These are phyloP conservation scores for Sporothrix sp. DNA, from an alignment of 2,329 filamentous ascomycete genomes.

Conservation along the genomic window DNA sequence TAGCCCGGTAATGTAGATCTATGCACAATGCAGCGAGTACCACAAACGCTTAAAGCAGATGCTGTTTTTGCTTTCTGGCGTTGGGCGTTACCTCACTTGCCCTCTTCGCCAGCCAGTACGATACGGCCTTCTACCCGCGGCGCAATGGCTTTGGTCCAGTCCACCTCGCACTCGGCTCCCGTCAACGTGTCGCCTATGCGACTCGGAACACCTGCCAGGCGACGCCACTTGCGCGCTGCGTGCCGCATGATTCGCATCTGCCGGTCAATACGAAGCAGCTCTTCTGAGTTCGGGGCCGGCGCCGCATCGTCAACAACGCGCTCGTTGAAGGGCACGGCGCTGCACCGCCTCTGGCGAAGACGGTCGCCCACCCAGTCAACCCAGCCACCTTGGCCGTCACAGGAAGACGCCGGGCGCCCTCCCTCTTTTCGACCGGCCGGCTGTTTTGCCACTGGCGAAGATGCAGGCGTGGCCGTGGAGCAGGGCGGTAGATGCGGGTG, in stretches of 20 bases:
- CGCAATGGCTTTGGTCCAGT: slow-evolving; percentile 74
- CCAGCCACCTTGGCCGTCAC: slow-evolving; percentile 22
- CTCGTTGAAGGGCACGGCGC: slow-evolving; percentile 32
- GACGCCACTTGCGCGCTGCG: slow-evolving; percentile 65
- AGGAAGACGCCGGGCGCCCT: neutral
- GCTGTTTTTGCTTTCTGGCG: too few species aligned
- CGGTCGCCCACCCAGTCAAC: slow-evolving; percentile 29
- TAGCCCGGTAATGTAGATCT: too few species aligned
- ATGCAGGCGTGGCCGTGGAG: neutral
- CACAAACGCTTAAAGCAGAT: too few species aligned
- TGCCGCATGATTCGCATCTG: slow-evolving; percentile 53
- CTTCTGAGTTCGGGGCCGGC: slow-evolving; percentile 30
- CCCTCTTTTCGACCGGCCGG: neutral
- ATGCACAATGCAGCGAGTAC: too few species aligned
- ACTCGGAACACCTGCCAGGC: slow-evolving; percentile 52
- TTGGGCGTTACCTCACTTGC: too few species aligned
- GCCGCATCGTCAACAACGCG: slow-evolving; percentile 31
- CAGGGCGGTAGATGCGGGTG: slow-evolving; percentile 38
- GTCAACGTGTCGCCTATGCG: slow-evolving; percentile 44
- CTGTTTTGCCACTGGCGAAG: neutral
- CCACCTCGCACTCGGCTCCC: slow-evolving; percentile 49
- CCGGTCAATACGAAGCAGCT: slow-evolving; percentile 35
- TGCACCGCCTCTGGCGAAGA: slow-evolving; percentile 27
- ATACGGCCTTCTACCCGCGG: slow-evolving; percentile 73
- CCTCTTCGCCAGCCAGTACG: slow-evolving; percentile 29